A percentile compares a stretch with the other conserved stretches of the same genome.
Conservation (phyloP, 345 rosid species). For the Aegle marmelos region DNA sequence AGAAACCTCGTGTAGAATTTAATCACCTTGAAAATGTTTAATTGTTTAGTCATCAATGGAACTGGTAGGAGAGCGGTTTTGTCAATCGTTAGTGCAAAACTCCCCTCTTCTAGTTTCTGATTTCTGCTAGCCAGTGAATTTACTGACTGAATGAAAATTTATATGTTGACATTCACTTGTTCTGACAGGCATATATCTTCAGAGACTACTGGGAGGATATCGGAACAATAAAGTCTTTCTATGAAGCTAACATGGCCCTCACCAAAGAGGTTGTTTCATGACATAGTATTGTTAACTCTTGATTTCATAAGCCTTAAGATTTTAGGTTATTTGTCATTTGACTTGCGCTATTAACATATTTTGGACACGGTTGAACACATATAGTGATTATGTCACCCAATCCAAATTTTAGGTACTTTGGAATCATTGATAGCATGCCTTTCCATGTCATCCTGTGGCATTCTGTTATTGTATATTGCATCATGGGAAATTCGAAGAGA, state of each 20-base stretch:
- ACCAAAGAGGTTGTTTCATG: conserved; percentile 66
- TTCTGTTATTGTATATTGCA: neutral
- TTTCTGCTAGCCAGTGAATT: neutral
- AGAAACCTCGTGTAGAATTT: conserved; percentile 13
- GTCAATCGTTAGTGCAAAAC: neutral
- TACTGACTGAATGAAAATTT: neutral
- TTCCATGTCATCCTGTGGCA: neutral
- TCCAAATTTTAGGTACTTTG: neutral
- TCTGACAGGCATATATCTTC: conserved; percentile 62
- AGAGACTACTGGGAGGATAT: conserved; percentile 97
- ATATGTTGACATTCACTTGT: conserved; percentile 7
- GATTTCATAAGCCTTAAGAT: neutral
- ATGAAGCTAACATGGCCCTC: conserved; percentile 92
- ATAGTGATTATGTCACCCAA: neutral
- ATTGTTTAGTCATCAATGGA: neutral
- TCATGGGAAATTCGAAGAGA: neutral
- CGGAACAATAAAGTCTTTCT: conserved; percentile 84
- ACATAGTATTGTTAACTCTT: neutral
- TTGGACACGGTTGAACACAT: neutral
- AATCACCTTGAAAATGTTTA: neutral
- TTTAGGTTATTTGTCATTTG: neutral
- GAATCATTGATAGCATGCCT: neutral
- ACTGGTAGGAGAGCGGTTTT: neutral
- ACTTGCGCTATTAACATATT: neutral
- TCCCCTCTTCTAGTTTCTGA: neutral